Percentiles rank a stretch among this genome's conserved stretches.
Evolutionary conservation across 176 grass and related monocot species (phyloP).

Genomic region (Bothriochloa decipiens): DNA sequence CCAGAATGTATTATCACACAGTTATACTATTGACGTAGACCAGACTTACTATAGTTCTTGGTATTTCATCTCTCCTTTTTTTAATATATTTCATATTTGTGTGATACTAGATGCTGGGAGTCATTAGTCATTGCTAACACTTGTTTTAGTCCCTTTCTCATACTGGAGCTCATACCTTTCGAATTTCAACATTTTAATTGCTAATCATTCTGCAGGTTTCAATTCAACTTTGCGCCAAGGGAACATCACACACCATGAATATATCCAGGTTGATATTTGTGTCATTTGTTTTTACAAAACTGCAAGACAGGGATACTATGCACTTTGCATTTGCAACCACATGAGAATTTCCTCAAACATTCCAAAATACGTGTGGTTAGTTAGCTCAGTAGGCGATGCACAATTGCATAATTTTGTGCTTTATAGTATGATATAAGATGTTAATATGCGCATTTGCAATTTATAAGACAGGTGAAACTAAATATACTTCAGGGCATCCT

Average conservation of each 20-base stretch:
- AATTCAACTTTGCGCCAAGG: conserved; percentile 98
- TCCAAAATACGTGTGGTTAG: background rate
- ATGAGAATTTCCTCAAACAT: background rate
- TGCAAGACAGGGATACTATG: too few species aligned
- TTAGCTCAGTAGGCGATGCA: background rate
- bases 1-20: background rate
- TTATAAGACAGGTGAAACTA: too few species aligned
- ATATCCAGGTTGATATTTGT: conserved; percentile 75
- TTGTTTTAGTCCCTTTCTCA: conserved; percentile 8
- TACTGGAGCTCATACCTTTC: background rate
- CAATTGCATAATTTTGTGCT: background rate
- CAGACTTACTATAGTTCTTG: background rate
- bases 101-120: background rate
- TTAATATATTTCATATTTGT: background rate
- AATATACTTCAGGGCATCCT: too few species aligned
- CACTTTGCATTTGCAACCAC: conserved; percentile 16
- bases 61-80: background rate
- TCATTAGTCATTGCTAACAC: background rate
- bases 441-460: background rate
- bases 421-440: background rate
- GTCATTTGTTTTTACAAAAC: background rate
- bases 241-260: conserved; percentile 98
- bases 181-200: conserved; percentile 38
- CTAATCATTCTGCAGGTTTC: conserved; percentile 70
- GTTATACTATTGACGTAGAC: background rate